A percentile compares a stretch with the other conserved stretches of the same genome.
Conservation (phyloP, 2,329 filamentous ascomycete genomes). For the Nectriaceae sp. region DNA sequence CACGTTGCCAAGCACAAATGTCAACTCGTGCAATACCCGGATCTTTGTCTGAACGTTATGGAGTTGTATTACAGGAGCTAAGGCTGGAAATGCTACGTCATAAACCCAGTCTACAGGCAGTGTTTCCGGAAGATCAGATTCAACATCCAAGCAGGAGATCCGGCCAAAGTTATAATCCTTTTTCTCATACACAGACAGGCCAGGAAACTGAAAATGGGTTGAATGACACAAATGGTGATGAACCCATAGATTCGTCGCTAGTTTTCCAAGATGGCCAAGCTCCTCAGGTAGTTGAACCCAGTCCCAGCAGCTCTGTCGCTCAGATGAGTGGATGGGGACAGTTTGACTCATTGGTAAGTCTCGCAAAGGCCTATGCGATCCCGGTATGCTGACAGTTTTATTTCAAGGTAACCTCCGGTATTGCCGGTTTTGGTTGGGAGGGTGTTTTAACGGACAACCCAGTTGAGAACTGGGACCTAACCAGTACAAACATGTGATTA, state of each 20-base stretch:
- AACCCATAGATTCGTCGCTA: too few species aligned
- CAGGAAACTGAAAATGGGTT: neutral
- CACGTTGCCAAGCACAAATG: constrained; percentile 42
- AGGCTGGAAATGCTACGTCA: constrained; percentile 29
- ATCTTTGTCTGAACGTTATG: constrained; percentile 43
- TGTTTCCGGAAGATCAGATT: neutral
- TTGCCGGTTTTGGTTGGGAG: too few species aligned
- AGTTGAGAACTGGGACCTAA: too few species aligned
- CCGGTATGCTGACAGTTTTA: too few species aligned
- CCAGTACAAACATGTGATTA: too few species aligned
- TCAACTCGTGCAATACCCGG: constrained; percentile 37
- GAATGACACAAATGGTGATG: neutral
- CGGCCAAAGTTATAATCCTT: neutral
- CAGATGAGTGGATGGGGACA: constrained; percentile 28
- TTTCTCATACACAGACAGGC: neutral
- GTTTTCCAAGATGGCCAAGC: too few species aligned
- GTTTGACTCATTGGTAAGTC: constrained; percentile 26
- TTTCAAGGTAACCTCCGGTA: too few species aligned
- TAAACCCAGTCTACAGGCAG: neutral
- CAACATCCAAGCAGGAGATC: neutral
- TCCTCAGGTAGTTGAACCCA: too few species aligned
- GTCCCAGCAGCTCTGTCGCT: too few species aligned
- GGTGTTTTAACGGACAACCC: too few species aligned
- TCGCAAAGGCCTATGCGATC: too few species aligned
- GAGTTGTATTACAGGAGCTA: constrained; percentile 42